Percentiles rank a stretch among this genome's conserved stretches.
Evolutionary conservation across 73 alveolate species (phyloP).

Genomic region (Blepharisma stoltei): DNA sequence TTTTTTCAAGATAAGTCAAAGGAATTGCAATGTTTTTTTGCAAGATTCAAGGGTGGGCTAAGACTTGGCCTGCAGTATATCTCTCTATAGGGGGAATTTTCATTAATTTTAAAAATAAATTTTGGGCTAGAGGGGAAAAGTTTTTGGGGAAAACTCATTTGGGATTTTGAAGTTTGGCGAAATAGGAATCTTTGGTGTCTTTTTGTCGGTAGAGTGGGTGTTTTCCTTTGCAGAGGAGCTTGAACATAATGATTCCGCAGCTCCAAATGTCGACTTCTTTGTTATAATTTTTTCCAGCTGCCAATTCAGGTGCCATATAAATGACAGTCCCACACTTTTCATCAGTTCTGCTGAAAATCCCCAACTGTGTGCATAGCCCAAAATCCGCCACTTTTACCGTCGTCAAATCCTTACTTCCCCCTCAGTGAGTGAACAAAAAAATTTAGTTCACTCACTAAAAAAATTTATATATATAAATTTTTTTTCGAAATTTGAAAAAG

Average conservation of each 20-base stretch:
- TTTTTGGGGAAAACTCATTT: constrained; percentile 40
- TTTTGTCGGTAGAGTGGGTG: constrained; percentile 83
- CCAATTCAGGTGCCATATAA: constrained; percentile 84
- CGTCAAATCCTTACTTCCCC: constrained; percentile 48
- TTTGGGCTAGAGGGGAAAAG: constrained; percentile 64
- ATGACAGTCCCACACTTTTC: constrained; percentile 62
- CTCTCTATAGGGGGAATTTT: constrained; percentile 82
- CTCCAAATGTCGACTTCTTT: constrained; percentile 89
- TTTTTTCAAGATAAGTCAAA: constrained; percentile 16
- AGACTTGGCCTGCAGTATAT: constrained; percentile 72
- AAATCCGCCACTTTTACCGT: constrained; percentile 63
- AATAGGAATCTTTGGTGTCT: constrained; percentile 38
- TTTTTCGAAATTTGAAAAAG: too few relatives aligned
- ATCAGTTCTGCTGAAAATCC: constrained; percentile 41
- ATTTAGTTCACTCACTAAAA: too few relatives aligned
- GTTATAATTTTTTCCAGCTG: constrained; percentile 54
- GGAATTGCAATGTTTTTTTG: constrained; percentile 37
- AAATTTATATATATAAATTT: too few relatives aligned
- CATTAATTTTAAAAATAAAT: constrained; percentile 71
- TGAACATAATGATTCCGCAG: constrained; percentile 88
- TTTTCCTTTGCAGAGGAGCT: constrained; percentile 65
- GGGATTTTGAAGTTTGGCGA: constrained; percentile 45
- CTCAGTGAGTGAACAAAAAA: too few relatives aligned
- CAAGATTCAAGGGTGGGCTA: constrained; percentile 82
- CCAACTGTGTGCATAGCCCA: constrained; percentile 64